Percentiles rank a stretch among this genome's conserved stretches.
Evolutionary conservation across 768 basidiomycete species (phyloP).

Genomic region (Melanogaster broomeanus): DNA sequence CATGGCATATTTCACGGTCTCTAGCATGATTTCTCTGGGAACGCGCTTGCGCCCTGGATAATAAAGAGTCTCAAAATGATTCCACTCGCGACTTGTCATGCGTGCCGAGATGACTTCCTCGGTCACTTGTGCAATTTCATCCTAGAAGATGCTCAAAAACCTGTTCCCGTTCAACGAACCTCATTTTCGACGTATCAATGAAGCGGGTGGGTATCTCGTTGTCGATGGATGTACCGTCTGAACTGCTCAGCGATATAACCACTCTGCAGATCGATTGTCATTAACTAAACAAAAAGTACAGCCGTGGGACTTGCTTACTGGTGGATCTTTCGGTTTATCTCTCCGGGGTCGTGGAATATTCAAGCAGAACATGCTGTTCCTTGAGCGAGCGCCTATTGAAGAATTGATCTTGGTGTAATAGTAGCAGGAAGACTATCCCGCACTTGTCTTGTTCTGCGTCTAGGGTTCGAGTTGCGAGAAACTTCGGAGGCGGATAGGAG

Average conservation of each 20-base stretch:
- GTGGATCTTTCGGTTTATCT: background rate
- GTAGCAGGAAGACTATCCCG: too few relatives aligned
- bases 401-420: too few relatives aligned
- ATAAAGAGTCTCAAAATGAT: conserved; percentile 15
- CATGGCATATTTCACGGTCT: conserved; percentile 20
- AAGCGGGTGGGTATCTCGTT: conserved; percentile 29
- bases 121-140: conserved; percentile 18
- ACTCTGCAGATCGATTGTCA: background rate
- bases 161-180: conserved; percentile 21
- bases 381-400: too few relatives aligned
- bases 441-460: too few relatives aligned
- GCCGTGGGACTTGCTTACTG: background rate
- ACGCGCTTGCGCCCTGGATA: conserved; percentile 11
- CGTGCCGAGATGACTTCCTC: conserved; percentile 13
- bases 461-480: too few relatives aligned
- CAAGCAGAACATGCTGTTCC: too few relatives aligned
- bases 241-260: conserved; percentile 13
- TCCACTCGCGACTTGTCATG: background rate
- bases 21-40: conserved; percentile 15
- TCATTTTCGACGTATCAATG: conserved; percentile 22
- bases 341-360: too few relatives aligned
- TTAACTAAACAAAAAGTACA: background rate
- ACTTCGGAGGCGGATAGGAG: too few relatives aligned
- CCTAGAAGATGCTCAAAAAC: conserved; percentile 18
- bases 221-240: conserved; percentile 17